phyloP scores from a whole-genome alignment of 148 eudicot species.

The Beta vulgaris region DNA sequence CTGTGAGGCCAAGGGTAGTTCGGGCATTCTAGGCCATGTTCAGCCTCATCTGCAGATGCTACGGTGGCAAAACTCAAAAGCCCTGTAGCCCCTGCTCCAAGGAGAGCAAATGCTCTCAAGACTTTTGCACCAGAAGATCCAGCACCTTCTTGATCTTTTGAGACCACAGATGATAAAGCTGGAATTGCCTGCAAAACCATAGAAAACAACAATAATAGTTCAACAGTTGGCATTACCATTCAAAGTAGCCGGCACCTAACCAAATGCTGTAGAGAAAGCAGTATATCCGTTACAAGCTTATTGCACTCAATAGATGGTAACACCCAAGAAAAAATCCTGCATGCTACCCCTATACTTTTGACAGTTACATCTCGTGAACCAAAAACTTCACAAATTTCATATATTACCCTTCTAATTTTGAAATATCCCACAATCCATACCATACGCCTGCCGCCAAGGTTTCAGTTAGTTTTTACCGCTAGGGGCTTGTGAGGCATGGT shows the following conservation, averaged over 20 bases:
- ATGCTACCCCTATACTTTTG: neutral
- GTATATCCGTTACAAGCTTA: neutral
- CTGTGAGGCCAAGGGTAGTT: slow-evolving; percentile 92
- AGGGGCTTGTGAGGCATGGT: neutral
- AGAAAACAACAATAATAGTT: neutral
- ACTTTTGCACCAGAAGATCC: slow-evolving; percentile 53
- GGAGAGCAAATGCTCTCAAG: slow-evolving; percentile 52
- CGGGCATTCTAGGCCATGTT: slow-evolving; percentile 73
- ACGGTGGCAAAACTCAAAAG: slow-evolving; percentile 60
- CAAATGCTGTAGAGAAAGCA: neutral
- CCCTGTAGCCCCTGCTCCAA: slow-evolving; percentile 76
- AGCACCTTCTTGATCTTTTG: slow-evolving; percentile 52
- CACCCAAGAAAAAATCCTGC: neutral
- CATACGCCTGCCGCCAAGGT: neutral
- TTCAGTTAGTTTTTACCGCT: neutral
- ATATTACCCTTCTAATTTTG: neutral
- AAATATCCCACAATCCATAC: neutral
- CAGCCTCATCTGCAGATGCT: slow-evolving; percentile 82
- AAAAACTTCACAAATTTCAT: neutral
- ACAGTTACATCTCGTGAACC: neutral
- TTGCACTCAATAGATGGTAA: neutral
- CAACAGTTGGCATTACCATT: neutral
- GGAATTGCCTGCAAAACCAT: slow-evolving; percentile 57
- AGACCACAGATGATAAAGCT: slow-evolving; percentile 50
- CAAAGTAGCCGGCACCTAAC: neutral